Conservation (phyloP, 768 basidiomycete genomes). For the Boletus tylopilopsis region DNA sequence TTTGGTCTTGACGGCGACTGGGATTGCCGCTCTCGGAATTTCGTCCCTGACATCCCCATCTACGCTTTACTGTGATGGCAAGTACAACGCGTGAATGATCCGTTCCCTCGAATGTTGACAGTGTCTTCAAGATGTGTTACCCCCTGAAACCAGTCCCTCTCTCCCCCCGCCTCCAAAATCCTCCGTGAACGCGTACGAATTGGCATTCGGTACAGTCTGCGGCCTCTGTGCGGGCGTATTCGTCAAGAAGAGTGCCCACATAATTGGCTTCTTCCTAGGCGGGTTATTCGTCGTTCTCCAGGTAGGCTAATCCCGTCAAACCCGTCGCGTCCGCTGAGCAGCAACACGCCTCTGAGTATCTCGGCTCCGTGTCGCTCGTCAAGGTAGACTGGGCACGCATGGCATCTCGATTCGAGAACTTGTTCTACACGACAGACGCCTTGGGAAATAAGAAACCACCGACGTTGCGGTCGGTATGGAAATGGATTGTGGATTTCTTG, state of each 20-base stretch:
- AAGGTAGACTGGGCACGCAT: conserved; percentile 78
- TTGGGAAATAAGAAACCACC: conserved; percentile 55
- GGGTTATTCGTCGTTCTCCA: conserved; percentile 89
- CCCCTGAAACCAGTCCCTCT: conserved; percentile 8
- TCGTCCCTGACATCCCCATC: conserved; percentile 31
- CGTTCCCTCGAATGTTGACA: conserved; percentile 1
- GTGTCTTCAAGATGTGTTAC: conserved; percentile 6
- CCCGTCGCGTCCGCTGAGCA: background rate
- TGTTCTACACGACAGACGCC: conserved; percentile 64
- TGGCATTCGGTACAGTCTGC: conserved; percentile 84
- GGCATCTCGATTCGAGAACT: conserved; percentile 62
- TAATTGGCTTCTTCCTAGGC: conserved; percentile 81
- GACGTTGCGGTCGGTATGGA: conserved; percentile 62
- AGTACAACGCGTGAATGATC: conserved; percentile 10
- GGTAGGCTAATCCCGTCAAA: conserved; percentile 40
- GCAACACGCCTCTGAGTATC: conserved; percentile 54
- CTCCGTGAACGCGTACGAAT: conserved; percentile 74
- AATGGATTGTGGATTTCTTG: conserved; percentile 72
- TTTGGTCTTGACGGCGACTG: conserved; percentile 27
- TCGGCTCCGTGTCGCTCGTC: conserved; percentile 67
- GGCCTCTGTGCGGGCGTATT: conserved; percentile 92
- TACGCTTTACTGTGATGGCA: conserved; percentile 53
- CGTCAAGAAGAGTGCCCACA: conserved; percentile 89
- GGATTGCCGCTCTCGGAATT: conserved; percentile 44
- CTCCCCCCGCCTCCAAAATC: conserved; percentile 56